Percentiles rank a stretch among this genome's conserved stretches.
Conservation (phyloP, 2,329 filamentous ascomycete species). For the Nothophoma quercina region DNA sequence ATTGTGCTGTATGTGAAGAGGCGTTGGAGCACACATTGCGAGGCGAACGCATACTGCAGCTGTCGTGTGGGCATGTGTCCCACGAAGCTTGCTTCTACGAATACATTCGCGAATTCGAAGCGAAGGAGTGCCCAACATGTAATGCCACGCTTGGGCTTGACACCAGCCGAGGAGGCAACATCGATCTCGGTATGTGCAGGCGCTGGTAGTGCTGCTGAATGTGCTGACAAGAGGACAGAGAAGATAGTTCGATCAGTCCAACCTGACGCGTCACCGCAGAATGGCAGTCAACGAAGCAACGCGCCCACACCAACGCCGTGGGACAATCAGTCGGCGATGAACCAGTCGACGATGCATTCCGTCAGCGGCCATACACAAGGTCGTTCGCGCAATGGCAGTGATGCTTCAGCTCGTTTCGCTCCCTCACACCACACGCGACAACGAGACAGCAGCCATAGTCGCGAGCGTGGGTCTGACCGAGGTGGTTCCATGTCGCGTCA, state of each 20-base stretch:
- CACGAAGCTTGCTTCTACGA: constrained; percentile 99
- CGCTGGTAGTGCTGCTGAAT: constrained; percentile 4
- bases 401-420: constrained; percentile 42
- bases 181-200: constrained; percentile 77
- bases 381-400: constrained; percentile 45
- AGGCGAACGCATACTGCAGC: constrained; percentile 92
- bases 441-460: constrained; percentile 50
- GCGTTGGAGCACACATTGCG: constrained; percentile 93
- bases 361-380: constrained; percentile 51
- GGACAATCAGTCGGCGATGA: constrained; percentile 61
- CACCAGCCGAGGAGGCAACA: constrained; percentile 88
- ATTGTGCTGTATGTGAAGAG: constrained; percentile 97
- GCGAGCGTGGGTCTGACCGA: constrained; percentile 48
- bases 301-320: constrained; percentile 71
- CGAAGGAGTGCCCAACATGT: constrained; percentile 92
- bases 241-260: constrained; percentile 92
- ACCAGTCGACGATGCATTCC: constrained; percentile 58
- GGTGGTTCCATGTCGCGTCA: constrained; percentile 49
- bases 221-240: constrained; percentile 63
- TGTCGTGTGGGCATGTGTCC: constrained; percentile 95
- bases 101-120: constrained; percentile 93
- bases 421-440: constrained; percentile 37
- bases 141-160: constrained; percentile 91
- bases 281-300: constrained; percentile 51
- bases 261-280: constrained; percentile 60